Percentiles rank a stretch among this genome's conserved stretches.
Evolutionary conservation across 805 yeast genomes (phyloP).

Genomic region (Saccharomycopsis sp.): DNA sequence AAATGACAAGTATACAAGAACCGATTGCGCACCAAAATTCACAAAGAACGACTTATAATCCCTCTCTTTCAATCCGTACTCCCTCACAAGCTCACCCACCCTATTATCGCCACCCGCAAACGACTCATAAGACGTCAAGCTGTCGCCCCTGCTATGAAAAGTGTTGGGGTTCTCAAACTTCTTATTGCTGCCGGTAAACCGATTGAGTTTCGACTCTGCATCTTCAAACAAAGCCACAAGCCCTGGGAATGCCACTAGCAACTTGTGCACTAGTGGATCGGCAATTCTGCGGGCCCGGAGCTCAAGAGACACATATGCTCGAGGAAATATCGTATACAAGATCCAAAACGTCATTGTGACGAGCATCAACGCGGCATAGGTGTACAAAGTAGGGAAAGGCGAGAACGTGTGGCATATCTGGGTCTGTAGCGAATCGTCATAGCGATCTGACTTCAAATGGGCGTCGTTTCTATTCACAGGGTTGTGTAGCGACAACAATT

Average conservation of each 20-base stretch:
- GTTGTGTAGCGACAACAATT: slow-evolving; percentile 61
- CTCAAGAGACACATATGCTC: background rate
- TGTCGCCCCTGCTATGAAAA: background rate
- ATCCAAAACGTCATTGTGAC: background rate
- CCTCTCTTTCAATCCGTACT: background rate
- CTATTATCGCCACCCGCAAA: background rate
- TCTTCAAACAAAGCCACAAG: background rate
- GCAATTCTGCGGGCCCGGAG: background rate
- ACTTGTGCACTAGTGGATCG: background rate
- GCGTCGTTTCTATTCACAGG: slow-evolving; percentile 28
- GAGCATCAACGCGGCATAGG: slow-evolving; percentile 11
- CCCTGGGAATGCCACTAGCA: background rate
- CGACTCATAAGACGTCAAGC: background rate
- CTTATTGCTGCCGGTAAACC: background rate
- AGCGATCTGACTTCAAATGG: slow-evolving; percentile 10
- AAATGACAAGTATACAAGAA: slow-evolving; percentile 6
- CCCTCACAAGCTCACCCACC: background rate
- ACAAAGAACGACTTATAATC: slow-evolving; percentile 4
- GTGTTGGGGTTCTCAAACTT: background rate
- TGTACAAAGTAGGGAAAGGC: slow-evolving; percentile 15
- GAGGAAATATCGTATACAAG: background rate
- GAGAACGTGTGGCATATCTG: slow-evolving; percentile 38
- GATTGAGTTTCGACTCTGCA: background rate
- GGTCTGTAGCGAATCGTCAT: slow-evolving; percentile 32
- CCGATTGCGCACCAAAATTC: slow-evolving; percentile 10